A percentile compares a stretch with the other conserved stretches of the same genome.
These are phyloP conservation scores for Heliamphora exappendiculata DNA, from an alignment of 148 eudicot species.

Conservation along the genomic window DNA sequence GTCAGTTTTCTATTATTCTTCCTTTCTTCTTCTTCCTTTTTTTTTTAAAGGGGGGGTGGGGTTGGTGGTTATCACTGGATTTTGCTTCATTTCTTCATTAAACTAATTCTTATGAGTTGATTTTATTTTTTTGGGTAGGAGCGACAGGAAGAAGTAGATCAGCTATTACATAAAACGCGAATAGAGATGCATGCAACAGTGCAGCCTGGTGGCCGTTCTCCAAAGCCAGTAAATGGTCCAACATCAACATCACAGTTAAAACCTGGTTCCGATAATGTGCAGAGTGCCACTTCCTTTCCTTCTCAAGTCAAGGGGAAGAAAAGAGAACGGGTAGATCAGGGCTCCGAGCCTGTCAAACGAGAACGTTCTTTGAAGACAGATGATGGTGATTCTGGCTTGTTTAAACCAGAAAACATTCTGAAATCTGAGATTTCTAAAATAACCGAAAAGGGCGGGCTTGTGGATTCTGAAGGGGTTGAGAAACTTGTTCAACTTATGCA, in stretches of 20 bases:
- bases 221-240: constrained; percentile 59
- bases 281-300: constrained; percentile 35
- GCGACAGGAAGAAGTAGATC: constrained; percentile 80
- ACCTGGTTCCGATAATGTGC: constrained; percentile 65
- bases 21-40: background rate
- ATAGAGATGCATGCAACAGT: constrained; percentile 69
- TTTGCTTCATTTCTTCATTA: background rate
- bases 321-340: constrained; percentile 64
- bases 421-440: constrained; percentile 63
- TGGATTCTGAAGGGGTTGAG: constrained; percentile 65
- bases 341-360: constrained; percentile 52
- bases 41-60: background rate
- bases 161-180: constrained; percentile 51
- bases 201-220: constrained; percentile 75
- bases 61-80: background rate
- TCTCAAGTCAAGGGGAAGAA: constrained; percentile 77
- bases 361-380: constrained; percentile 50
- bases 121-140: constrained; percentile 36
- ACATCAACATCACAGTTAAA: constrained; percentile 54
- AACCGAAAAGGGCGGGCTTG: constrained; percentile 71
- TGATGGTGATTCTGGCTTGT: constrained; percentile 42
- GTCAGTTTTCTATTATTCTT: background rate
- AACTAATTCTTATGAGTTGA: background rate
- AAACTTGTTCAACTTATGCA: constrained; percentile 81
- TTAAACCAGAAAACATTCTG: constrained; percentile 42